Evolutionary conservation across 352 stramenopile species (phyloP), one percentile per base, ranked within the genome.

Genomic region (Globisporangium solare): DNA sequence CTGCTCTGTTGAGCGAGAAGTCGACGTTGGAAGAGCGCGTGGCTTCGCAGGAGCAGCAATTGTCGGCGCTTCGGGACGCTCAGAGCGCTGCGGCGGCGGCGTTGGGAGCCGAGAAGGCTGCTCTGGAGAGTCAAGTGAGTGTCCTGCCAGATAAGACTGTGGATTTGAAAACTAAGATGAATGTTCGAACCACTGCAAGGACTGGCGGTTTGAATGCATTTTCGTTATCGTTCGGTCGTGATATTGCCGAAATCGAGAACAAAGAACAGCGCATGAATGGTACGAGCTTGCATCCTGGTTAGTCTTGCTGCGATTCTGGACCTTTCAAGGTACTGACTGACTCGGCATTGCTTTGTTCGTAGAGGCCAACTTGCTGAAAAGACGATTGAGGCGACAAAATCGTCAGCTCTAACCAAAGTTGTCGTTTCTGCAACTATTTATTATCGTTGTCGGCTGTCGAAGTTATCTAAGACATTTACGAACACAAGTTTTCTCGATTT

Each of bases 291-390:
- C 24, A 27, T 50, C 13, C 45, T 32, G 18, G 3, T 50, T 13
- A 8, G 18, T 20, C n/a, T 50, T 2, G 4, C n/a, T 50, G 18
- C 24, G 24, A 2, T 5, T 27, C 24, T 27, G 24, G 2, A 27
- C 24, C 24, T 27, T 27, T 27, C 24, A 27, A 27, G 2, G n/a
- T n/a, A n/a, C 5, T 27, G 24, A 27, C 24, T 27, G 5, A 27
- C 24, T 27, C 24, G 24, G 24, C 24, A 27, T 27, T 27, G 5
- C 5, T 27, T 50, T 8, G 17, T 50, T 58, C 14, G 58, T 61
- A 78, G 70, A 79, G 50, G 58, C 59, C 22, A 76, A 76, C 37
- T 48, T 79, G 67, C 41, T 76, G 8, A 73, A 74, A 53, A 27
- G 67, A 41, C 69, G 64, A 53, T 59, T 67, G 37, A 67, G 67